Evolutionary conservation across 2,329 filamentous ascomycete genomes (phyloP).

Genomic region (Meredithiella fracta): DNA sequence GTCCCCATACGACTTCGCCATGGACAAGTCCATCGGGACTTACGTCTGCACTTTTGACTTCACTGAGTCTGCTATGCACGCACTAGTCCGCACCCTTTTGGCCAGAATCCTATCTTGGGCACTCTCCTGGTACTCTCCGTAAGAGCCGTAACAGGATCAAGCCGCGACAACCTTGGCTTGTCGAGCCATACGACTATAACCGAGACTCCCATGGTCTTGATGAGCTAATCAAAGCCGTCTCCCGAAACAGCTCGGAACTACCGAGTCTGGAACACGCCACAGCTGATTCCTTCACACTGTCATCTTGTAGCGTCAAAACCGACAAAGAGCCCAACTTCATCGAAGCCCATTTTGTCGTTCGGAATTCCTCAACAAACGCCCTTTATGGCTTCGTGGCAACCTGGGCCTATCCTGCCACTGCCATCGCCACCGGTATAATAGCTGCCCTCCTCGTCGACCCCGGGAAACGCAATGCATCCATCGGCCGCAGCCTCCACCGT

Average conservation of each 20-base stretch:
- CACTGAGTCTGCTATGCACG: constrained; percentile 77
- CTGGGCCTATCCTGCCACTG: constrained; percentile 60
- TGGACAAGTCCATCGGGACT: constrained; percentile 77
- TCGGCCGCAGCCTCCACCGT: constrained; percentile 77
- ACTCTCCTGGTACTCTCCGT: constrained; percentile 56
- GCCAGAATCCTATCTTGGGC: constrained; percentile 46
- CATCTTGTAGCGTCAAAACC: constrained; percentile 15
- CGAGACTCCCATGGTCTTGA: constrained; percentile 60
- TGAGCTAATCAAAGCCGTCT: constrained; percentile 54
- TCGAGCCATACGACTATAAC: constrained; percentile 70
- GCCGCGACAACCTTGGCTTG: constrained; percentile 87
- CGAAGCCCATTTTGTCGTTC: constrained; percentile 78
- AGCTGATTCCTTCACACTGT: constrained; percentile 61
- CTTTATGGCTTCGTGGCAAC: constrained; percentile 75
- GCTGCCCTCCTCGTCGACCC: constrained; percentile 85
- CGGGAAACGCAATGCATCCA: constrained; percentile 67
- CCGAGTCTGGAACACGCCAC: constrained; percentile 54
- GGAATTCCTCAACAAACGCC: constrained; percentile 81
- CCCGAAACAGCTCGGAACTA: constrained; percentile 48
- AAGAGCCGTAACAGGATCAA: constrained; percentile 78
- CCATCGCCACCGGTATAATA: constrained; percentile 55
- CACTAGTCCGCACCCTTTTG: constrained; percentile 73
- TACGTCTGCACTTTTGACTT: constrained; percentile 96
- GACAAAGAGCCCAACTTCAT: constrained; percentile 30
- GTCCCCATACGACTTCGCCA: constrained; percentile 91